phyloP scores from a whole-genome alignment of 805 yeast genomes.

The Clavispora carvajalis region DNA sequence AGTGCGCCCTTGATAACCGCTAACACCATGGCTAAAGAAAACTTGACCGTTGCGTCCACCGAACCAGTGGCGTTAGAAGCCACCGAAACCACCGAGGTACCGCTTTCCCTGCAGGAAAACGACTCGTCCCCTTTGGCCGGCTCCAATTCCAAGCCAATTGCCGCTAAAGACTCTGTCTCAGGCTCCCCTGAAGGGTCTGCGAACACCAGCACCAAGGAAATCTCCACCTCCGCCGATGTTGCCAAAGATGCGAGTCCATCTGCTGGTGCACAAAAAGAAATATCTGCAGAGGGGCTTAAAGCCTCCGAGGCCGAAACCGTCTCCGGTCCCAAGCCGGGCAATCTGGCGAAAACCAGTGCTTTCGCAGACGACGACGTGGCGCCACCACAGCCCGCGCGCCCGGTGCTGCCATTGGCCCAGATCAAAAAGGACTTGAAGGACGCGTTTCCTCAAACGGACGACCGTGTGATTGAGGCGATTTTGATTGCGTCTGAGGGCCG shows the following conservation, averaged over 20 bases:
- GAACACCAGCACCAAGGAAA: background rate
- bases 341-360: background rate
- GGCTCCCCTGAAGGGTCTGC: slow-evolving; percentile 1
- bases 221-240: background rate
- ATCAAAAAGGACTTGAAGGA: slow-evolving; percentile 61
- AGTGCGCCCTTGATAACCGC: background rate
- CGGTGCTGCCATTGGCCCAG: slow-evolving; percentile 53
- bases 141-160: background rate
- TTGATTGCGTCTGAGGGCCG: slow-evolving; percentile 81
- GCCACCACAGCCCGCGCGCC: slow-evolving; percentile 47
- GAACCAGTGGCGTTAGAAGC: slow-evolving; percentile 31
- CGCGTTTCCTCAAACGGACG: slow-evolving; percentile 81
- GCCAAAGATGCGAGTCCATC: no score
- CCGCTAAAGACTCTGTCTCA: slow-evolving; percentile 1
- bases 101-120: background rate
- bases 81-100: slow-evolving; percentile 1
- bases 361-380: slow-evolving; percentile 12
- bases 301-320: background rate
- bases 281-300: no score
- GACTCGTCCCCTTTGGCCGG: slow-evolving; percentile 1
- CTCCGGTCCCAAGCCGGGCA: slow-evolving; percentile 1
- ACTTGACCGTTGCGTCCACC: slow-evolving; percentile 25
- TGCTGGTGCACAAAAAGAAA: no score
- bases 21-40: slow-evolving; percentile 18
- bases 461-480: slow-evolving; percentile 65